Percentiles rank a stretch among this genome's conserved stretches.
phyloP scores from a whole-genome alignment of 2,329 filamentous ascomycete species.

The Penicillium janthinellum region DNA sequence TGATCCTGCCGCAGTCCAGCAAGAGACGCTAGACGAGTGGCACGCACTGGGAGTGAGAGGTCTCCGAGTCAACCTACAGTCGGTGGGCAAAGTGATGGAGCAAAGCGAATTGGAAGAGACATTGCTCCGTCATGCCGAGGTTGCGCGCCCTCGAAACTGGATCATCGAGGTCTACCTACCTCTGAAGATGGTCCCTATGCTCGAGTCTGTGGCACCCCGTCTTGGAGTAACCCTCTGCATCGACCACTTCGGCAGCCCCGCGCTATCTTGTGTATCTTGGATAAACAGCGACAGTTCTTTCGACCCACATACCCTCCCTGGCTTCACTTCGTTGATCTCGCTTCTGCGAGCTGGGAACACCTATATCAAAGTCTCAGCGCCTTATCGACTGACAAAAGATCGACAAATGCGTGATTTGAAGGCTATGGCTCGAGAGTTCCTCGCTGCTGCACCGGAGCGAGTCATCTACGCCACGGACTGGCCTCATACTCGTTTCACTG shows the following conservation, averaged over 20 bases:
- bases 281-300: slow-evolving; percentile 22
- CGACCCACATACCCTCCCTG: slow-evolving; percentile 51
- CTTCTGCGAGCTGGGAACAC: slow-evolving; percentile 53
- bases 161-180: slow-evolving; percentile 61
- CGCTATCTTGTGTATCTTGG: slow-evolving; percentile 29
- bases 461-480: slow-evolving; percentile 65
- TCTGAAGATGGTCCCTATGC: slow-evolving; percentile 51
- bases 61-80: slow-evolving; percentile 62
- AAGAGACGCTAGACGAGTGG: slow-evolving; percentile 53
- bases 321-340: slow-evolving; percentile 53
- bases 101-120: slow-evolving; percentile 45
- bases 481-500: slow-evolving; percentile 65
- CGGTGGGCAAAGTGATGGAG: slow-evolving; percentile 48
- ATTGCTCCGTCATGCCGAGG: slow-evolving; percentile 53
- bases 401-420: slow-evolving; percentile 50
- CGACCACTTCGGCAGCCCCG: slow-evolving; percentile 61
- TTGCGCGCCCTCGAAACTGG: slow-evolving; percentile 57
- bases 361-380: slow-evolving; percentile 61
- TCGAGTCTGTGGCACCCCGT: slow-evolving; percentile 53
- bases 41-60: slow-evolving; percentile 61
- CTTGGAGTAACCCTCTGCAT: slow-evolving; percentile 59
- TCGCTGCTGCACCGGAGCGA: slow-evolving; percentile 48
- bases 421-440: slow-evolving; percentile 53
- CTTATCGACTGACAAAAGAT: slow-evolving; percentile 57
- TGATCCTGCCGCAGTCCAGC: slow-evolving; percentile 48